Conservation (phyloP, 192 early-diverging fungal genomes). For the Coemansia pectinata region DNA sequence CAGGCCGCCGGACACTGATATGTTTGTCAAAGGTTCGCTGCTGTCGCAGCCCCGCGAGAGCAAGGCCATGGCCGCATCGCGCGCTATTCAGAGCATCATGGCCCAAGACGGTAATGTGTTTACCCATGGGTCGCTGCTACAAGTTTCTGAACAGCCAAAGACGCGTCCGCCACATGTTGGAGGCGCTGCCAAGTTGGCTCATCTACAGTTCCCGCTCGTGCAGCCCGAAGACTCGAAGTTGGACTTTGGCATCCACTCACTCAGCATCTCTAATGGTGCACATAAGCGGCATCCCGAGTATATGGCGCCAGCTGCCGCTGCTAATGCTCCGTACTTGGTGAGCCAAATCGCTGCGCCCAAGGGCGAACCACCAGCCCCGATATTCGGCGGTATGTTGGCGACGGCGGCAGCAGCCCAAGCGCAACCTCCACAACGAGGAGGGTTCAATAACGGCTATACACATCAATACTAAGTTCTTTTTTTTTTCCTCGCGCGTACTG, state of each 20-base stretch:
- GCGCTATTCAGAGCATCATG: conserved; percentile 50
- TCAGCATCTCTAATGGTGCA: neutral
- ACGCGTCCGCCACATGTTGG: conserved; percentile 37
- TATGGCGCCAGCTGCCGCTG: neutral
- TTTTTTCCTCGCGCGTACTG: neutral
- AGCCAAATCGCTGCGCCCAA: conserved; percentile 4
- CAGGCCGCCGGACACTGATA: conserved; percentile 18
- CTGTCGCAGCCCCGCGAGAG: conserved; percentile 51
- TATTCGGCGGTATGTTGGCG: conserved; percentile 32
- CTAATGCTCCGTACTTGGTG: neutral
- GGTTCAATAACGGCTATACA: neutral
- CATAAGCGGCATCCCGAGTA: conserved; percentile 1
- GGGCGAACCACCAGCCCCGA: neutral
- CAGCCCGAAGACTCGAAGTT: conserved; percentile 19
- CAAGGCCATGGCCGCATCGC: conserved; percentile 51
- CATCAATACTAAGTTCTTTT: neutral
- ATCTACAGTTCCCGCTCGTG: conserved; percentile 35
- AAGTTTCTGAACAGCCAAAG: conserved; percentile 39
- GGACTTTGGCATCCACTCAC: conserved; percentile 2
- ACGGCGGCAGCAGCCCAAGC: neutral
- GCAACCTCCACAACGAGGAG: conserved; percentile 7
- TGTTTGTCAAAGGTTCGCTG: conserved; percentile 51
- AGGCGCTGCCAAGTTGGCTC: conserved; percentile 23
- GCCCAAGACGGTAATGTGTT: conserved; percentile 49
- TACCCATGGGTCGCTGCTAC: conserved; percentile 48